phyloP scores from a whole-genome alignment of 192 early-diverging fungal species.

The Gonapodya sp. region DNA sequence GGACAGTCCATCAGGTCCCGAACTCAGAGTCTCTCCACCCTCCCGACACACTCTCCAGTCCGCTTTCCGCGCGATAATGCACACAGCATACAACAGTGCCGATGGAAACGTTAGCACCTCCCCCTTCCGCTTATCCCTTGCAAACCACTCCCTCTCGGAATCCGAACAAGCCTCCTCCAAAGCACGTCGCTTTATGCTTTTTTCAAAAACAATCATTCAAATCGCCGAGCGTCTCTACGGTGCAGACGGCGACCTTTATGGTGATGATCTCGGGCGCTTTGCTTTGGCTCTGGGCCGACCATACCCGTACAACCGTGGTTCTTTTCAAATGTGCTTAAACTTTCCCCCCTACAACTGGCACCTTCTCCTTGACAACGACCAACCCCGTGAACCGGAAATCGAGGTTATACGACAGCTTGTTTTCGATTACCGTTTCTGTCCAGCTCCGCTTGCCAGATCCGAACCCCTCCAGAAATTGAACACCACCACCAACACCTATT shows the following conservation, averaged over 20 bases:
- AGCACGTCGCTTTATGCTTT: not conserved
- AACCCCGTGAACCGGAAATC: not conserved
- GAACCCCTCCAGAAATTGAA: no score
- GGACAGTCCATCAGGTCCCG: not conserved
- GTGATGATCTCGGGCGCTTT: not conserved
- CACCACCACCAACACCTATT: no score
- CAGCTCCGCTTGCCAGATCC: not conserved
- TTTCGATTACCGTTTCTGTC: not conserved
- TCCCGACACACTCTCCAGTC: not conserved
- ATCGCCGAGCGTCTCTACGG: not conserved
- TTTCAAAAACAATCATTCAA: not conserved
- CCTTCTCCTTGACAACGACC: not conserved
- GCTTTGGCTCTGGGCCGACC: not conserved
- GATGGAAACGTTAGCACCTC: not conserved
- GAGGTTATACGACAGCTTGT: not conserved
- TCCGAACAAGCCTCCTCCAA: not conserved
- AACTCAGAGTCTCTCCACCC: not conserved
- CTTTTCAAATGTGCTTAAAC: not conserved
- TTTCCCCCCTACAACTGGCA: not conserved
- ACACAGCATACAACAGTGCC: no score
- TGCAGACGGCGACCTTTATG: not conserved
- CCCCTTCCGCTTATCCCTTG: not conserved
- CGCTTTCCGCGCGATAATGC: not conserved
- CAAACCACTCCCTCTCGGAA: no score
- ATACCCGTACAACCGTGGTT: not conserved